phyloP scores from a whole-genome alignment of 306 rosid genomes.

The Sphenostylis stenocarpa region DNA sequence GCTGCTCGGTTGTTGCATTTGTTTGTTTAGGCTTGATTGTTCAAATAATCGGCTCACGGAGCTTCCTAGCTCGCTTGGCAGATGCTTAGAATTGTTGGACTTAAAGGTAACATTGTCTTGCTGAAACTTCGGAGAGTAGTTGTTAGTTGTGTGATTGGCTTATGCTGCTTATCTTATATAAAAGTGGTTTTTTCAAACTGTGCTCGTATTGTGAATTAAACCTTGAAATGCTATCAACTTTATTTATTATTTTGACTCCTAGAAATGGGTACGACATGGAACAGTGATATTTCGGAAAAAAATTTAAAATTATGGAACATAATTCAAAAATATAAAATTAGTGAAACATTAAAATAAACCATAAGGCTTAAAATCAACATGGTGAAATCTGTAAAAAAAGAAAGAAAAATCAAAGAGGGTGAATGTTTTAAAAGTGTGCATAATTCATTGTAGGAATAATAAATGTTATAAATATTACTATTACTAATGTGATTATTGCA shows the following conservation, averaged over 20 bases:
- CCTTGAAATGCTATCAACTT: slow-evolving; percentile 12
- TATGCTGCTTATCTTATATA: slow-evolving; percentile 1
- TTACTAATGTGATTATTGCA: neutral
- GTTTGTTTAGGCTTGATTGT: slow-evolving; percentile 69
- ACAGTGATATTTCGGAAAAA: neutral
- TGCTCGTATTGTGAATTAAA: slow-evolving; percentile 12
- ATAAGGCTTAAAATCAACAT: neutral
- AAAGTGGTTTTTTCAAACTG: slow-evolving; percentile 12
- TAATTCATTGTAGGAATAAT: neutral
- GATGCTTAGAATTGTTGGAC: slow-evolving; percentile 70
- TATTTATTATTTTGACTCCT: neutral
- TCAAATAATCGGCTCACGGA: slow-evolving; percentile 79
- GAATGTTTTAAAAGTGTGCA: neutral
- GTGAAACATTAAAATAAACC: neutral
- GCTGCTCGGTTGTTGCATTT: slow-evolving; percentile 24
- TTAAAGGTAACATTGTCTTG: slow-evolving; percentile 64
- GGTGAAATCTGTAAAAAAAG: too few species aligned
- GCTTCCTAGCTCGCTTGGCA: slow-evolving; percentile 77
- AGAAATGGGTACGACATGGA: neutral
- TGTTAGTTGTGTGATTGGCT: slow-evolving; percentile 13
- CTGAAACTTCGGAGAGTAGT: neutral
- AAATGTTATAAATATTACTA: neutral
- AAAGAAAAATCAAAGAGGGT: too few species aligned
- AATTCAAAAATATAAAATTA: neutral
- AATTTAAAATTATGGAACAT: neutral